Evolutionary conservation across 148 eudicot genomes (phyloP), one percentile per base, ranked within the genome.

Genomic region (Cornus florida): DNA sequence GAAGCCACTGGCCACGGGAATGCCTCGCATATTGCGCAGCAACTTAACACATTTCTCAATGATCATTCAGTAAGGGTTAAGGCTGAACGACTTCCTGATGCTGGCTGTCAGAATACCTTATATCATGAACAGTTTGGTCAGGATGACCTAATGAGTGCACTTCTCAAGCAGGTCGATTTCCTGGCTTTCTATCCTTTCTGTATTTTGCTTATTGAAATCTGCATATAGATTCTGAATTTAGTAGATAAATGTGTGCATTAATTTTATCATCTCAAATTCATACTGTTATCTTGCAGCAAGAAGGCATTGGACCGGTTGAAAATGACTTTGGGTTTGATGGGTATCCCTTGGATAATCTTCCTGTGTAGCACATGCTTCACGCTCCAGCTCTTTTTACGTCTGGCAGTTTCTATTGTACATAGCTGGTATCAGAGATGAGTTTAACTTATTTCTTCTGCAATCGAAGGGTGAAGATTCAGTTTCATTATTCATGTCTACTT

Each of bases 61-160:
- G 88, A 88, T 74, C 82, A 80, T 71, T 68, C 86, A 7, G 66
- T 80, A 10, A 88, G 86, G 80, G 90, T 93, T 46, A 92, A 91
- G 88, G 76, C 91, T 6, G 97, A 94, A 83, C 80, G 79, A 38
- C 79, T 85, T 59, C 81, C 91, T 14, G 93, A 91, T 79, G 81
- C 77, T 28, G 87, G 84, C 82, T 69, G 82, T 39, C 89, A 86
- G 46, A 81, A 82, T 69, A 78, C 82, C 39, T 83, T 88, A 31
- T 88, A 84, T 73, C 78, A 82, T 3, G 87, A 89, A 77, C 88
- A 84, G 57, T 90, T 79, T 78, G 88, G 90, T 69, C 95, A 91
- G 75, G 99, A 96, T 5, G 98, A 96, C 81, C 87, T 96, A 73
- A 85, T 92, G 90, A 87, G 89, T 79, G 92, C 89, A 56, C 74